These are phyloP conservation scores for Ophiostoma piceae DNA, from an alignment of 2,329 filamentous ascomycete genomes.

Conservation along the genomic window DNA sequence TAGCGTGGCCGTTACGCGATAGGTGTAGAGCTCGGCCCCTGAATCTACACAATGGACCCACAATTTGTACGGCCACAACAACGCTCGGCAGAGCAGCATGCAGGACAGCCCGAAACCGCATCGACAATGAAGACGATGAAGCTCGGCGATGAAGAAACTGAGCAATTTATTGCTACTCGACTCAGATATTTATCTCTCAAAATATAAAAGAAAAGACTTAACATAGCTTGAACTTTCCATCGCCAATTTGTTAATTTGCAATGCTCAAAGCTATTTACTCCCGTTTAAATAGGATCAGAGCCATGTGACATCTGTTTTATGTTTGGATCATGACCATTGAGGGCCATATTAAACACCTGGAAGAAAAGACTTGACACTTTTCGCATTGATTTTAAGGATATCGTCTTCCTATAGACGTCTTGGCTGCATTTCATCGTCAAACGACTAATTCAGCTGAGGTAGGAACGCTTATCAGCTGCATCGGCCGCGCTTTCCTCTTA, in stretches of 20 bases:
- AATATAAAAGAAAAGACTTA: too few species aligned
- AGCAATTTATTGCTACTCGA: not conserved
- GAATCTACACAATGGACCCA: not conserved
- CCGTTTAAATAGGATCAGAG: too few species aligned
- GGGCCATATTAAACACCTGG: too few species aligned
- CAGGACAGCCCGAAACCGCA: not conserved
- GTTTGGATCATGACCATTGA: too few species aligned
- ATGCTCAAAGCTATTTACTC: too few species aligned
- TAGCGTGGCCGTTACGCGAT: not conserved
- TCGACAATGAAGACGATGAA: not conserved
- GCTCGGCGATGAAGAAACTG: not conserved
- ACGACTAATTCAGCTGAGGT: not conserved
- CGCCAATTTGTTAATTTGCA: too few species aligned
- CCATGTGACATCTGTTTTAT: too few species aligned
- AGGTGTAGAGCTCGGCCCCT: not conserved
- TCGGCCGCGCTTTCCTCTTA: not conserved
- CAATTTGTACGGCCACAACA: not conserved
- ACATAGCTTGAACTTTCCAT: too few species aligned
- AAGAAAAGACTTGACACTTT: too few species aligned
- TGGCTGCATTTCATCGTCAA: not conserved
- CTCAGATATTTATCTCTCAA: too few species aligned
- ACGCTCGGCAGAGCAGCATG: not conserved
- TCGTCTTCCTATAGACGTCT: not conserved
- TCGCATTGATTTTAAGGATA: not conserved
- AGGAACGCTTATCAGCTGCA: not conserved